Base-by-base conservation (phyloP, 1,139 yeast genomes). In the Yarrowia galli region DNA sequence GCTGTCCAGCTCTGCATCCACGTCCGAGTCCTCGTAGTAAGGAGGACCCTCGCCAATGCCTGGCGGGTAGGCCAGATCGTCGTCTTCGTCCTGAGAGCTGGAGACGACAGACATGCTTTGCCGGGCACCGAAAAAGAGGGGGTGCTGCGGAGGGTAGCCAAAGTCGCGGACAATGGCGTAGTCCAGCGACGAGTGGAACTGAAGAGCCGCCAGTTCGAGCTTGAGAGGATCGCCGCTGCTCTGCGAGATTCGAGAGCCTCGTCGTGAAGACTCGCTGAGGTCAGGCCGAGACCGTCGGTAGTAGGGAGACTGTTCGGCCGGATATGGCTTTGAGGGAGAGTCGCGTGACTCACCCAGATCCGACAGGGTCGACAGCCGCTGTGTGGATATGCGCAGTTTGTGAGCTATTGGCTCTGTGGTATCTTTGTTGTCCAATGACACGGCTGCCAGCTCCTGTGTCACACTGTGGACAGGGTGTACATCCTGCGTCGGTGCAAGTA, bases 81-180 rank as follows among this genome's bases (percentile, higher is more conserved):
- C 65, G 48, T 68, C 58, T 18, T 67, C 66, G 8, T 66, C 64
- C 18, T 42, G 18, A 28, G 46, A 46, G 64, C 48, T 54, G 18
- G 46, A 70, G 70, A 23, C 68, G 69, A 40, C 75, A 73, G 67
- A 42, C 35, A 66, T 70, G 48, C 67, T 68, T 12, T 67, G 66
- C 16, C 68, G 70, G 15, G 74, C 64, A 7, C 64, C 64, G 35
- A 58, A 58, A 32, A 89, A 87, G 68, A 89, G 79, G 1, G 93
- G 92, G 72, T 90, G 87, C 48, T 82, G 78, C 23, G 80, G 82
- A 6, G 85, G 85, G 75, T 92, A 92, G 43, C 93, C 98, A 80
- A 85, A 92, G 76, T 92, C 98, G 71, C 86, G 86, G 28, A 90
- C 88, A 25, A 84, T 82, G 32, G 85, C 73, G 68, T 73, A 78